These are phyloP conservation scores for Pichia sp. DNA, from an alignment of 1,139 yeast species.

Conservation along the genomic window DNA sequence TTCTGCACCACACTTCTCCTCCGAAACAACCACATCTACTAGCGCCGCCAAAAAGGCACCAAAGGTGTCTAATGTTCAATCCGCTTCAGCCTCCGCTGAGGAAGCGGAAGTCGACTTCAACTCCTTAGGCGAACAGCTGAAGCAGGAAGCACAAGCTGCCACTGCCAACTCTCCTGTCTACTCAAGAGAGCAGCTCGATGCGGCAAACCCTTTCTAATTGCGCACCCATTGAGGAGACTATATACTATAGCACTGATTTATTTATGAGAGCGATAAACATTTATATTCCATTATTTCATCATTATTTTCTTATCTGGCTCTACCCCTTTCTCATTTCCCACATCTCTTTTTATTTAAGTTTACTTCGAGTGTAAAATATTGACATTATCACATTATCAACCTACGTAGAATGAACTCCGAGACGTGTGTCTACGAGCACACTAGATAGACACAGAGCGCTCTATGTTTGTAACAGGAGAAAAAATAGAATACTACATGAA, in stretches of 20 bases:
- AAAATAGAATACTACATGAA: not conserved
- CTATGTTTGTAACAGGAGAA: not conserved
- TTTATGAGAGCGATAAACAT: slow-evolving; percentile 1
- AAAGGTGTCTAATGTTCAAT: not conserved
- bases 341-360: not conserved
- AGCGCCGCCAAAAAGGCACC: slow-evolving; percentile 8
- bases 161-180: slow-evolving; percentile 10
- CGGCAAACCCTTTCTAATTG: slow-evolving; percentile 8
- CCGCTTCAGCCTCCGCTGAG: not conserved
- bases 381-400: not conserved
- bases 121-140: slow-evolving; percentile 21
- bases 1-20: slow-evolving; percentile 22
- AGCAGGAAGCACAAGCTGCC: slow-evolving; percentile 17
- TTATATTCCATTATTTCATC: not conserved
- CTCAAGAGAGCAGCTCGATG: slow-evolving; percentile 13
- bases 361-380: not conserved
- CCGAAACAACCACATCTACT: slow-evolving; percentile 12
- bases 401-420: not conserved
- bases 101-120: slow-evolving; percentile 19
- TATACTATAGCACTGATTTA: not conserved
- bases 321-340: not conserved
- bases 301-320: not conserved
- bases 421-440: too few relatives aligned
- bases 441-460: too few relatives aligned
- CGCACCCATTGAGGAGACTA: not conserved